Evolutionary conservation across 2,329 filamentous ascomycete genomes (phyloP), one percentile per base, ranked within the genome.

Genomic region (Aureobasidium pullulans): DNA sequence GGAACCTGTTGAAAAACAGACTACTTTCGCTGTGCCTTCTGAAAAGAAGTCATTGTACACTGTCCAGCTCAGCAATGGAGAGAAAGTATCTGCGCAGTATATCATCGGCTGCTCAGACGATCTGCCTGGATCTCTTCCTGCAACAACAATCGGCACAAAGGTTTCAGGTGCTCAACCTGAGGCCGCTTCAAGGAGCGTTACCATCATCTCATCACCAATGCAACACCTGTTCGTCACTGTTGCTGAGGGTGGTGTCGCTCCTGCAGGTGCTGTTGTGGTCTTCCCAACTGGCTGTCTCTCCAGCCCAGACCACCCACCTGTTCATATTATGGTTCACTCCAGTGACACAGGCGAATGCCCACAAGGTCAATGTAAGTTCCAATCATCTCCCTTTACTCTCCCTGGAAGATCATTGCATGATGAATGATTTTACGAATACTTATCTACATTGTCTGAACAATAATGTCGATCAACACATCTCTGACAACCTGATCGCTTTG

Each of bases 391-490:
- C 62, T 62, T 62, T 40, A 40, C 44, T 29, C 37, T 34, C 61
- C 53, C 64, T 61, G 62, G 40, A 60, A 68, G 71, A 81, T 31
- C 47, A 56, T 47, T 60, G 80, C 71, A 88, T 91, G 93, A 96
- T 97, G 92, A 96, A 75, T 76, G 82, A 76, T 74, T 61, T 76
- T 79, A 80, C 75, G 82, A 95, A 94, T 90, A 92, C 92, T 97
- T 97, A 97, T 96, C 93, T 96, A 97, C 93, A 96, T 97, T 97
- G 91, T 89, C 93, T 92, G 93, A 96, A 88, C 77, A 78, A 74
- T 82, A 92, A 95, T 85, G 91, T 94, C 82, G 80, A 73, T 48
- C 36, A 80, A 82, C 52, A 56, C 52, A 56, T 83, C 84, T 91
- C 88, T 93, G 86, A 93, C 86, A 90, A 86, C 78, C 90, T 96